Conservation (phyloP, 192 early-diverging fungal species). For the Backusella circina region DNA sequence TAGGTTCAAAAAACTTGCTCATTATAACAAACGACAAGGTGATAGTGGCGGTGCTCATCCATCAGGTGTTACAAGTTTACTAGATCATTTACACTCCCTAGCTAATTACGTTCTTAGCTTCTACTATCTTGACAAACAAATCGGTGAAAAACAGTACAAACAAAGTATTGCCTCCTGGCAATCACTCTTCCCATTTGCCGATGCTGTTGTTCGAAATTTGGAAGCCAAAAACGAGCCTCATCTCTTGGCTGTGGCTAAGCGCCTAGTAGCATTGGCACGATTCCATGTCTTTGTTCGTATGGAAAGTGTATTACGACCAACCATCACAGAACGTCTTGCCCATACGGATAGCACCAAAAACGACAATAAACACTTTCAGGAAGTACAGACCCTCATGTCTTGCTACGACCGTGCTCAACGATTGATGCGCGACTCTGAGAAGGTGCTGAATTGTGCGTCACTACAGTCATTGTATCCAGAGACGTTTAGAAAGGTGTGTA, state of each 20-base stretch:
- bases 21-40: constrained; percentile 14
- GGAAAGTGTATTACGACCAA: background rate
- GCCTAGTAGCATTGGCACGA: constrained; percentile 11
- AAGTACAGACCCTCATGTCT: background rate
- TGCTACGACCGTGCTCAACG: constrained; percentile 12
- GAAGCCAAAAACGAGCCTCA: background rate
- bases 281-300: constrained; percentile 12
- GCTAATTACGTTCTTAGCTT: constrained; percentile 17
- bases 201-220: constrained; percentile 9
- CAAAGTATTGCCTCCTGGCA: constrained; percentile 5
- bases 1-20: constrained; percentile 19
- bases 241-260: constrained; percentile 1
- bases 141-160: background rate
- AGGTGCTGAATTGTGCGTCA: background rate
- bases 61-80: background rate
- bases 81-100: constrained; percentile 19
- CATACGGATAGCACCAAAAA: background rate
- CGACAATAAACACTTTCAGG: background rate
- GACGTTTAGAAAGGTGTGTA: constrained; percentile 13
- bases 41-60: background rate
- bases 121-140: constrained; percentile 11
- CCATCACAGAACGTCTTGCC: background rate
- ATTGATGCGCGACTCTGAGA: constrained; percentile 16
- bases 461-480: background rate
- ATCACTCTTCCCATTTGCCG: constrained; percentile 15